Evolutionary conservation across 2,329 filamentous ascomycete genomes (phyloP), one percentile per base, ranked within the genome.

Genomic region (Xylaria sp.): DNA sequence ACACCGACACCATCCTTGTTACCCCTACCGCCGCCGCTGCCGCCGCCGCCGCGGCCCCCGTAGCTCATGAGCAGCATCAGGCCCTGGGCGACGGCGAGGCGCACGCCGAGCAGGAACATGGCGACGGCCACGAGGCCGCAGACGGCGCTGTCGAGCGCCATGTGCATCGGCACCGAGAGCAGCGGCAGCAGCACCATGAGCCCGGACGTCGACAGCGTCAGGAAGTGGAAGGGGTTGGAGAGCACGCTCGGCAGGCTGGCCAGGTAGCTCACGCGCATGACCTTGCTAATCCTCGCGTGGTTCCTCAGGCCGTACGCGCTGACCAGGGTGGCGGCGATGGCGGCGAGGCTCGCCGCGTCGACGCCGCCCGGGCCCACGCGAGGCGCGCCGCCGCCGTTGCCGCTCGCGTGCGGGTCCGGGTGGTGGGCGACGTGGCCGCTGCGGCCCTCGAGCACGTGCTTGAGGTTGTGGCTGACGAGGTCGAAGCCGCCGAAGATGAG

Each of bases 401-500:
- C n/a, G n/a, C n/a, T n/a, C 19, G 85, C 81, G 63, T 93, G 88
- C 1, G 72, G 72, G 61, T 90, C 85, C 2, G 80, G 77, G 64
- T 90, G 87, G 65, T 96, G 91, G 19, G 90, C 80, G 49, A 87
- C 82, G 66, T 96, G 91, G 16, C 80, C 80, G 13, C 87, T 86
- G 18, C 84, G 67, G 13, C 73, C 71, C 72, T 97, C 93, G 9
- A 99, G 83, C n/a, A 92, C 83, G 72, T 99, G 93, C 69, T 96
- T 94, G 16, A 96, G 78, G 56, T 91, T 93, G 71, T 99, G 94
- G 39, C 91, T 96, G 57, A 99, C 88, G 44, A 99, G 84, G 66
- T 99, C 94, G 66, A 97, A 88, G 18, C 93, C 93, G 79, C 96
- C 96, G 74, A 99, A 99, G n/a, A 96, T 84, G 11, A 99, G 83